Conservation (phyloP, 345 rosid genomes). For the Syzygium grande region DNA sequence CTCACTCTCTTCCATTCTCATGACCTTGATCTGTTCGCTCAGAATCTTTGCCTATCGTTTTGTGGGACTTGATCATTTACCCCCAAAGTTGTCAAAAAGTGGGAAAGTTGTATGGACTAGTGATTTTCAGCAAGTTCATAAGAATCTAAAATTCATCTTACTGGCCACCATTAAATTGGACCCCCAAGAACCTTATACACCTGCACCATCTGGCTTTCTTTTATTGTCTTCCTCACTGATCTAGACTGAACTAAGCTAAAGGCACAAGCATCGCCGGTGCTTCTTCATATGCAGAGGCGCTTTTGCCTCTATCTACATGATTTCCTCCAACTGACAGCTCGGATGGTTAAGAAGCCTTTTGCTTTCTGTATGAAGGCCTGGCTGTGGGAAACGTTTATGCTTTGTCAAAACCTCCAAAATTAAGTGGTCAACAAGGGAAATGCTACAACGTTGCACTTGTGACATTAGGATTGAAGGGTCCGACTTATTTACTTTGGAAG, state of each 20-base stretch:
- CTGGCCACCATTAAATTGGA: neutral
- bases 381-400: conserved; percentile 13
- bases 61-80: conserved; percentile 42
- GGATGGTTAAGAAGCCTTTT: conserved; percentile 27
- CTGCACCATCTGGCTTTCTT: conserved; percentile 84
- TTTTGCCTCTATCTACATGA: conserved; percentile 19
- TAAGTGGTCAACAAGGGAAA: neutral
- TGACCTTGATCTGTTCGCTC: conserved; percentile 58
- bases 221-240: conserved; percentile 72
- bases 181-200: conserved; percentile 11
- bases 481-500: conserved; percentile 56
- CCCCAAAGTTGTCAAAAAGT: conserved; percentile 43
- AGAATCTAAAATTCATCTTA: neutral
- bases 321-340: conserved; percentile 45
- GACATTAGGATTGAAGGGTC: neutral
- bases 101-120: neutral
- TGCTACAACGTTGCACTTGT: neutral
- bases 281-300: conserved; percentile 22
- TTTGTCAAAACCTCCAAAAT: neutral
- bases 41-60: conserved; percentile 63
- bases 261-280: conserved; percentile 72
- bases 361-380: conserved; percentile 69
- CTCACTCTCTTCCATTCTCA: conserved; percentile 51
- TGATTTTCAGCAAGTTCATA: neutral
- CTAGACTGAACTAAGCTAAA: conserved; percentile 49